Conservation (phyloP, 148 eudicot species). For the Heliamphora exappendiculata region DNA sequence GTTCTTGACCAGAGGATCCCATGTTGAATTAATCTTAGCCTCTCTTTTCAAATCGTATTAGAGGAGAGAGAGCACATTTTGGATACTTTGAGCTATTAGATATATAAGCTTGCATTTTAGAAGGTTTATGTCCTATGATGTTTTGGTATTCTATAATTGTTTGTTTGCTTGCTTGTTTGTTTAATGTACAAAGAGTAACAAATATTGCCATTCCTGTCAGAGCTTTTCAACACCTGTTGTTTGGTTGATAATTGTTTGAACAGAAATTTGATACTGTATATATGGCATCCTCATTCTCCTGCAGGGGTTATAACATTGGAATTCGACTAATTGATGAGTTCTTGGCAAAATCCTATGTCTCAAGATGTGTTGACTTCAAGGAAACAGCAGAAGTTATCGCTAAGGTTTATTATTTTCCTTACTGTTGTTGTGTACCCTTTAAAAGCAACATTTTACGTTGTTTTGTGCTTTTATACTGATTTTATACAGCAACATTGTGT, state of each 20-base stretch:
- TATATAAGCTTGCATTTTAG: too few relatives aligned
- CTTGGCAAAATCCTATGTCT: constrained; percentile 83
- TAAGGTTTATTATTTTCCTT: constrained; percentile 39
- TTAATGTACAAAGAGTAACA: neutral
- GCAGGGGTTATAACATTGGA: constrained; percentile 98
- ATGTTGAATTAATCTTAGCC: too few relatives aligned
- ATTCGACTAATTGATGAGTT: constrained; percentile 85
- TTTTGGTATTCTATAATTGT: too few relatives aligned
- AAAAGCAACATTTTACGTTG: neutral
- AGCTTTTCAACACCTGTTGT: neutral
- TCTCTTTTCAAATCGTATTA: too few relatives aligned
- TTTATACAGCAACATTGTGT: too few relatives aligned
- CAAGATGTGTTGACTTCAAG: constrained; percentile 93
- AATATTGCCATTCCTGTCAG: neutral
- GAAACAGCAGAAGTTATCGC: constrained; percentile 99
- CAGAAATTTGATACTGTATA: constrained; percentile 6
- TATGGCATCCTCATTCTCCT: constrained; percentile 12
- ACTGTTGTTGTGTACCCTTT: neutral
- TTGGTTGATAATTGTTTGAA: neutral
- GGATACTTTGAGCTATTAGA: too few relatives aligned
- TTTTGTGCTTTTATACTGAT: too few relatives aligned
- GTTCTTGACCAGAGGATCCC: too few relatives aligned
- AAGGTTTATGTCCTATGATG: too few relatives aligned
- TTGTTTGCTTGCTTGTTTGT: neutral
- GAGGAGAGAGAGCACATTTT: too few relatives aligned